These are phyloP conservation scores for Colletotrichum cereale DNA, from an alignment of 2,329 filamentous ascomycete genomes.

Conservation along the genomic window DNA sequence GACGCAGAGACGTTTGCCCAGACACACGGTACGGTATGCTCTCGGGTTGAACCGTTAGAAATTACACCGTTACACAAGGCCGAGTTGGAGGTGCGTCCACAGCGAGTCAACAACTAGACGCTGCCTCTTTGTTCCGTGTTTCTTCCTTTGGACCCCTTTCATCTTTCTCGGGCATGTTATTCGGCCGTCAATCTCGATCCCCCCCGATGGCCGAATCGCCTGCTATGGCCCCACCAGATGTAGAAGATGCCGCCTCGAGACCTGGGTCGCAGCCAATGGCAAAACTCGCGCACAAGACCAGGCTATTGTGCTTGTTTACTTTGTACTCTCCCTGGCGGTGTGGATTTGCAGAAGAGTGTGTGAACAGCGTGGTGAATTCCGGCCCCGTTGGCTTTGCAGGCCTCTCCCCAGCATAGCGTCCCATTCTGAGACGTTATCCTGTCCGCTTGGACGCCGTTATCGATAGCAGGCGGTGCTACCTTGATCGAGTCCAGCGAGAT, in stretches of 20 bases:
- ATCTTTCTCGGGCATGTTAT: neutral
- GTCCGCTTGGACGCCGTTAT: slow-evolving; percentile 33
- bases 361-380: slow-evolving; percentile 7
- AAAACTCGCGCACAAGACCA: slow-evolving; percentile 10
- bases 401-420: slow-evolving; percentile 25
- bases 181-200: slow-evolving; percentile 29
- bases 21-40: slow-evolving; percentile 13
- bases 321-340: too few species aligned
- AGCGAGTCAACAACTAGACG: neutral
- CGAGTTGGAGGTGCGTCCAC: neutral
- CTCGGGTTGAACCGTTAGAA: slow-evolving; percentile 2
- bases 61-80: neutral
- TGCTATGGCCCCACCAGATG: slow-evolving; percentile 17
- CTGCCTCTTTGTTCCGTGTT: slow-evolving; percentile 4
- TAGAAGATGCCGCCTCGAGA: neutral
- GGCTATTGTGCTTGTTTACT: neutral
- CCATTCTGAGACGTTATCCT: slow-evolving; percentile 28
- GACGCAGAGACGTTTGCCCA: slow-evolving; percentile 19
- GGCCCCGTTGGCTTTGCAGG: slow-evolving; percentile 19
- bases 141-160: slow-evolving; percentile 2
- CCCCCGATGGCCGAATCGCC: slow-evolving; percentile 18
- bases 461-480: slow-evolving; percentile 17
- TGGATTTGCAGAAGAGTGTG: slow-evolving; percentile 18
- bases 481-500: slow-evolving; percentile 28
- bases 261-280: slow-evolving; percentile 15